These are phyloP conservation scores for Coriolopsis trogii DNA, from an alignment of 1,284 basidiomycete genomes.

Conservation along the genomic window DNA sequence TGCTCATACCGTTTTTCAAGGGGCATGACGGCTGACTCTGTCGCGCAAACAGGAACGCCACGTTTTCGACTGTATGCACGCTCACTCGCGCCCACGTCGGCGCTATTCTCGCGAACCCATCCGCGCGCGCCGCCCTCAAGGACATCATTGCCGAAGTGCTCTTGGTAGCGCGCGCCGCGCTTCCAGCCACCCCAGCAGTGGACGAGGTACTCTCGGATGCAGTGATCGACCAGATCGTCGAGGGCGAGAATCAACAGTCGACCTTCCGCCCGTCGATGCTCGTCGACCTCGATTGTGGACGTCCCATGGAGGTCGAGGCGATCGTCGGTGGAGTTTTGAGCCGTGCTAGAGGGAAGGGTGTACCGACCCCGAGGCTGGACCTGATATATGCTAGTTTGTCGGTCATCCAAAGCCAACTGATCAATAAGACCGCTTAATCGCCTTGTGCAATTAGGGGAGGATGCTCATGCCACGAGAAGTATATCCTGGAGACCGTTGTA, in stretches of 20 bases:
- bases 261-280: slow-evolving; percentile 50
- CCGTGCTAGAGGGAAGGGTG: slow-evolving; percentile 47
- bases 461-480: too few species aligned
- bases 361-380: slow-evolving; percentile 34
- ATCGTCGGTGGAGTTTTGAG: slow-evolving; percentile 64
- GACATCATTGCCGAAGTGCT: slow-evolving; percentile 37
- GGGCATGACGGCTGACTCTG: background rate
- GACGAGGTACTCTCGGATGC: slow-evolving; percentile 29
- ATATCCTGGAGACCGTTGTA: too few species aligned
- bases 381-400: slow-evolving; percentile 29
- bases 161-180: slow-evolving; percentile 35
- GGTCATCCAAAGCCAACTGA: slow-evolving; percentile 28
- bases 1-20: too few species aligned
- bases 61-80: slow-evolving; percentile 41
- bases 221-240: slow-evolving; percentile 33
- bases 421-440: slow-evolving; percentile 9
- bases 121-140: slow-evolving; percentile 21
- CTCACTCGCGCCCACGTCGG: slow-evolving; percentile 42
- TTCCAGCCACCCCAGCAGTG: slow-evolving; percentile 28
- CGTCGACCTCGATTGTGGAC: slow-evolving; percentile 54
- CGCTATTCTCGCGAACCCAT: slow-evolving; percentile 31
- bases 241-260: slow-evolving; percentile 31
- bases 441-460: background rate
- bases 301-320: slow-evolving; percentile 67
- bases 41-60: slow-evolving; percentile 35